Evolutionary conservation across 805 yeast genomes (phyloP).

Genomic region (Jamesozyma piceae): DNA sequence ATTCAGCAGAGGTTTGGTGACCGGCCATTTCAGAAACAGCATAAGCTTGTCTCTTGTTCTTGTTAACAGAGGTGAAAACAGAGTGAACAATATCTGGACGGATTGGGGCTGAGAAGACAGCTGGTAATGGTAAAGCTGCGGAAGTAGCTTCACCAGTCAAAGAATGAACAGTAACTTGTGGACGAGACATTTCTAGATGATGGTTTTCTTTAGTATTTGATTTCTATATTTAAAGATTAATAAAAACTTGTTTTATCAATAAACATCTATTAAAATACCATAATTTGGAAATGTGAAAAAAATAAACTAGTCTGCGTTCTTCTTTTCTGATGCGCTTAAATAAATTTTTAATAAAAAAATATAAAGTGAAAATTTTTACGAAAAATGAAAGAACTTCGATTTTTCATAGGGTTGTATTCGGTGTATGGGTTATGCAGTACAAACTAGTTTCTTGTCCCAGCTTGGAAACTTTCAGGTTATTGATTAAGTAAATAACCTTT

Average conservation of each 20-base stretch:
- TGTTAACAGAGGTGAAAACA: slow-evolving; percentile 96
- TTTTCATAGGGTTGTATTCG: not conserved
- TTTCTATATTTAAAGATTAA: too few species aligned
- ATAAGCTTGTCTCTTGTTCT: slow-evolving; percentile 99
- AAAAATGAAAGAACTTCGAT: too few species aligned
- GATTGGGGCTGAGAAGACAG: slow-evolving; percentile 98
- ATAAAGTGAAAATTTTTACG: not conserved
- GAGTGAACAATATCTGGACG: slow-evolving; percentile 99
- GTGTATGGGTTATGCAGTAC: not conserved
- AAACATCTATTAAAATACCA: too few species aligned
- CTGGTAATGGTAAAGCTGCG: slow-evolving; percentile 86
- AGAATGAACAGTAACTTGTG: slow-evolving; percentile 93
- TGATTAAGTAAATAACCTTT: too few species aligned
- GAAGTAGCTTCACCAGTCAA: slow-evolving; percentile 80
- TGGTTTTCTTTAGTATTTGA: slow-evolving; percentile 1
- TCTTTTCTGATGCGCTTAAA: not conserved
- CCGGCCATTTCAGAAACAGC: slow-evolving; percentile 99
- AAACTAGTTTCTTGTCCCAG: too few species aligned
- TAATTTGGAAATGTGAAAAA: not conserved
- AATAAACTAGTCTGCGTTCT: not conserved
- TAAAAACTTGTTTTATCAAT: too few species aligned
- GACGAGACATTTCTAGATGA: slow-evolving; percentile 49
- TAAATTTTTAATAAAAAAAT: not conserved
- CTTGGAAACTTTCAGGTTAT: too few species aligned
- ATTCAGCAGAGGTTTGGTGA: slow-evolving; percentile 99